These are phyloP conservation scores for Alternaria longipes DNA, from an alignment of 2,329 filamentous ascomycete species.

Conservation along the genomic window DNA sequence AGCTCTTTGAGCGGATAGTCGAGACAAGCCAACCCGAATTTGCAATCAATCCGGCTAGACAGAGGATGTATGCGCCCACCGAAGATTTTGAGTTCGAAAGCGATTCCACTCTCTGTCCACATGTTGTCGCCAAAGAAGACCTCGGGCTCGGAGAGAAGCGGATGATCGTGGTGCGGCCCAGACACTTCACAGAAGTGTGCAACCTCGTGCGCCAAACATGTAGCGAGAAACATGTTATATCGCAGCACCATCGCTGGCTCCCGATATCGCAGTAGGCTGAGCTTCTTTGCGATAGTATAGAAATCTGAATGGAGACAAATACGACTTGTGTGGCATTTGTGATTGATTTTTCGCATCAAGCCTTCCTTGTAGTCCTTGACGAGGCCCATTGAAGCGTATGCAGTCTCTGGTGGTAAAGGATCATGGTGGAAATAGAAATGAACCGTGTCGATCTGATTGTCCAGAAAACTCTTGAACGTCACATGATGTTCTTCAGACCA, in stretches of 20 bases:
- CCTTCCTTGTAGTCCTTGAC: slow-evolving; percentile 52
- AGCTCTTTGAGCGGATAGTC: slow-evolving; percentile 49
- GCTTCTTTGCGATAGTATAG: slow-evolving; percentile 52
- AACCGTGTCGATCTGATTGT: slow-evolving; percentile 47
- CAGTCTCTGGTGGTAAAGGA: slow-evolving; percentile 47
- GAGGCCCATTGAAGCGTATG: slow-evolving; percentile 51
- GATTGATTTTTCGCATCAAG: slow-evolving; percentile 45
- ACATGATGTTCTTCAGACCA: slow-evolving; percentile 46
- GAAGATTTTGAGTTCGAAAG: slow-evolving; percentile 52
- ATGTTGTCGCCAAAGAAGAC: slow-evolving; percentile 52
- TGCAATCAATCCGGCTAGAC: slow-evolving; percentile 51
- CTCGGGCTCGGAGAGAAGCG: slow-evolving; percentile 47
- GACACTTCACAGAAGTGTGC: slow-evolving; percentile 54
- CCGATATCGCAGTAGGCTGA: slow-evolving; percentile 48
- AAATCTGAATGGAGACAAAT: slow-evolving; percentile 53
- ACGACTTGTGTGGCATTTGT: slow-evolving; percentile 49
- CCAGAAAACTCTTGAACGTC: slow-evolving; percentile 42
- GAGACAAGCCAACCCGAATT: slow-evolving; percentile 49
- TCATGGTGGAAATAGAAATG: slow-evolving; percentile 52
- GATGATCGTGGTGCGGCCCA: slow-evolving; percentile 48
- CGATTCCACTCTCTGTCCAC: slow-evolving; percentile 53
- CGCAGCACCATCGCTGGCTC: slow-evolving; percentile 53
- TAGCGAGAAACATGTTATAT: slow-evolving; percentile 53
- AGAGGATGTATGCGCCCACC: slow-evolving; percentile 52
- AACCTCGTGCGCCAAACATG: slow-evolving; percentile 51